These are phyloP conservation scores for Cyclocybe aegerita DNA, from an alignment of 768 basidiomycete species.

Conservation along the genomic window DNA sequence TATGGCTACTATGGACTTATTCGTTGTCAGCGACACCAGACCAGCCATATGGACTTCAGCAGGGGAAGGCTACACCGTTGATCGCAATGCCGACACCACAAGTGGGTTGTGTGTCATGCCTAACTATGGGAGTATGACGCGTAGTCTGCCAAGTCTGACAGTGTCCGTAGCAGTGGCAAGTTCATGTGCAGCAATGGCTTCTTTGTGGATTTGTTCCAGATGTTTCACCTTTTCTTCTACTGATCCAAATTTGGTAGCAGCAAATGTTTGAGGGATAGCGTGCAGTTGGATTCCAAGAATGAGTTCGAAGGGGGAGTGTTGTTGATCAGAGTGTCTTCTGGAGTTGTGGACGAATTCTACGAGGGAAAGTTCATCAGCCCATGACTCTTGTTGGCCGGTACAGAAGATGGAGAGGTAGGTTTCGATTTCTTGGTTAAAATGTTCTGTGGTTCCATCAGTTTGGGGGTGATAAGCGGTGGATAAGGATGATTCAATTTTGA, in stretches of 20 bases:
- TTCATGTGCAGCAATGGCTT: slow-evolving; percentile 16
- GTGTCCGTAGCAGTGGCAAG: background rate
- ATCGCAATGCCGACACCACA: too few species aligned
- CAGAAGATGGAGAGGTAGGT: slow-evolving; percentile 15
- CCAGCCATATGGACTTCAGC: too few species aligned
- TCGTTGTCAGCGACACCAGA: too few species aligned
- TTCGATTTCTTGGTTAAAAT: slow-evolving; percentile 22
- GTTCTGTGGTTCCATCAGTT: slow-evolving; percentile 18
- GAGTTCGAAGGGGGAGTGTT: slow-evolving; percentile 19
- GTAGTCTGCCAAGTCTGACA: too few species aligned
- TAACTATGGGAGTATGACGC: too few species aligned
- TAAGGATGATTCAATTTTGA: slow-evolving; percentile 9
- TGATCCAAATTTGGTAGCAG: slow-evolving; percentile 1
- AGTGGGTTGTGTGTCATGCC: too few species aligned
- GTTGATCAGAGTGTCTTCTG: slow-evolving; percentile 9
- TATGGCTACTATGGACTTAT: too few species aligned
- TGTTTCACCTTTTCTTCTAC: slow-evolving; percentile 2
- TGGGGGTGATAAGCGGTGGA: slow-evolving; percentile 13
- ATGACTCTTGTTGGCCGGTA: slow-evolving; percentile 6
- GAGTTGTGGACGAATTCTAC: slow-evolving; percentile 19
- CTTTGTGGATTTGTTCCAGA: slow-evolving; percentile 3
- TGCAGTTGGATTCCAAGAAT: slow-evolving; percentile 9
- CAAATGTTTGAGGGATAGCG: slow-evolving; percentile 5
- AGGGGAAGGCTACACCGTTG: too few species aligned
- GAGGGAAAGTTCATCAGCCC: slow-evolving; percentile 2